Evolutionary conservation across 768 basidiomycete species (phyloP).

Genomic region (Mycena galopus): DNA sequence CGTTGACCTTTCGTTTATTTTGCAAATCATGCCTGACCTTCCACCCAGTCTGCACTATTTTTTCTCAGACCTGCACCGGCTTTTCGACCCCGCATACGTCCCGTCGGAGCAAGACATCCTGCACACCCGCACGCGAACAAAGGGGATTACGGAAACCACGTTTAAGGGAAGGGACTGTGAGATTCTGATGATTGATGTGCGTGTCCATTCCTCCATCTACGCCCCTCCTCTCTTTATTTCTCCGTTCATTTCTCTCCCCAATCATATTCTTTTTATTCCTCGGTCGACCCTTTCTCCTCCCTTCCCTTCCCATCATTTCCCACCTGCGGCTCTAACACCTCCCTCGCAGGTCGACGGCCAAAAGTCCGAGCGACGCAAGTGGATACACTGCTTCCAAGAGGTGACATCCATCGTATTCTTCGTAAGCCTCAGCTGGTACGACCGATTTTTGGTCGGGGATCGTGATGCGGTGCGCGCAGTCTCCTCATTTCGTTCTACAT

Average conservation of each 20-base stretch:
- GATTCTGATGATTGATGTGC: slow-evolving; percentile 90
- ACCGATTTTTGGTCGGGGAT: slow-evolving; percentile 94
- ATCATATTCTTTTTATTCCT: background rate
- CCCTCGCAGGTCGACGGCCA: slow-evolving; percentile 73
- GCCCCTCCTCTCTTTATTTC: too few relatives aligned
- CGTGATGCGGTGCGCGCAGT: slow-evolving; percentile 78
- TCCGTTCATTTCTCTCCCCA: too few relatives aligned
- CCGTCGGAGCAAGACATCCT: slow-evolving; percentile 92
- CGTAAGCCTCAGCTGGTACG: slow-evolving; percentile 92
- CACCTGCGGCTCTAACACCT: too few relatives aligned
- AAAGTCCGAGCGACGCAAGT: slow-evolving; percentile 92
- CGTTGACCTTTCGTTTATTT: background rate
- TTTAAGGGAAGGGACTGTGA: slow-evolving; percentile 75
- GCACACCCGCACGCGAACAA: slow-evolving; percentile 85
- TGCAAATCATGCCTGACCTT: slow-evolving; percentile 53
- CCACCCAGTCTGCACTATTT: slow-evolving; percentile 75
- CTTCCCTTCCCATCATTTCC: too few relatives aligned
- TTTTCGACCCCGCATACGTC: slow-evolving; percentile 78
- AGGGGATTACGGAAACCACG: slow-evolving; percentile 88
- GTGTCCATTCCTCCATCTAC: background rate
- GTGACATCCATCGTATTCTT: slow-evolving; percentile 94
- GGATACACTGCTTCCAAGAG: slow-evolving; percentile 95
- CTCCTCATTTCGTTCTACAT: background rate
- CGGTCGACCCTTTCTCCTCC: background rate
- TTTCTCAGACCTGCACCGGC: slow-evolving; percentile 79